Evolutionary conservation across 768 basidiomycete genomes (phyloP), one percentile per base, ranked within the genome.

Genomic region (Bullera alba): DNA sequence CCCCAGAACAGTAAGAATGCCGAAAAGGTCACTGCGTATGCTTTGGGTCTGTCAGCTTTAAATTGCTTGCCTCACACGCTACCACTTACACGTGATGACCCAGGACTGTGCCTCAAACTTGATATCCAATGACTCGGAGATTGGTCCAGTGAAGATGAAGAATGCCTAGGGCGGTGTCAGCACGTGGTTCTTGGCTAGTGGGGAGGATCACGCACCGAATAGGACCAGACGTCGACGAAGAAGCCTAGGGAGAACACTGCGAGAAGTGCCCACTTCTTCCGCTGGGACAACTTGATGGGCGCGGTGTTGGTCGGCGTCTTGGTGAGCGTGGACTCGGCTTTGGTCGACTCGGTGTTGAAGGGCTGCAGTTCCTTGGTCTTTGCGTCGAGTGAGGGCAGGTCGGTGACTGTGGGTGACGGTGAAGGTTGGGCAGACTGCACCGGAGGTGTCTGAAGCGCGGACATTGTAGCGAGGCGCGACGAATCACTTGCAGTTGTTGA

Each of bases 1-100:
- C 65, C 65, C 50, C 50, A 67, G 42, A 67, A 58, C 4, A 61
- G 51, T 1, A 67, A 51, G 42, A 58, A 55, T 3, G 56, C 35
- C 15, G 64, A 53, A 37, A 66, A 66, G 1, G 61, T 58, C 16
- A 66, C 54, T 5, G 57, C 43, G 34, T 51, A 61, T 0, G 66
- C 49, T 42, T 32, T 56, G 57, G 8, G 58, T 35, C 16, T 53
- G 58, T 21, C 5, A 19, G 32, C 6, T 4, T 21, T 17, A 8
- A 28, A 34, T 25, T 16, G 21, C 36, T 17, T 34, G 32, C 32
- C 8, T n/a, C 10, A n/a, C 32, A 34, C 32, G 32, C 10, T 10
- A 34, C n/a, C n/a, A 34, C 10, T 34, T 10, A n/a, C 32, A 34
- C 23, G 22, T 28, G 42, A 58, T 50, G 44, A 54, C 41, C 57